phyloP scores from a whole-genome alignment of 805 yeast genomes.

The Metschnikowia bowlesiae region DNA sequence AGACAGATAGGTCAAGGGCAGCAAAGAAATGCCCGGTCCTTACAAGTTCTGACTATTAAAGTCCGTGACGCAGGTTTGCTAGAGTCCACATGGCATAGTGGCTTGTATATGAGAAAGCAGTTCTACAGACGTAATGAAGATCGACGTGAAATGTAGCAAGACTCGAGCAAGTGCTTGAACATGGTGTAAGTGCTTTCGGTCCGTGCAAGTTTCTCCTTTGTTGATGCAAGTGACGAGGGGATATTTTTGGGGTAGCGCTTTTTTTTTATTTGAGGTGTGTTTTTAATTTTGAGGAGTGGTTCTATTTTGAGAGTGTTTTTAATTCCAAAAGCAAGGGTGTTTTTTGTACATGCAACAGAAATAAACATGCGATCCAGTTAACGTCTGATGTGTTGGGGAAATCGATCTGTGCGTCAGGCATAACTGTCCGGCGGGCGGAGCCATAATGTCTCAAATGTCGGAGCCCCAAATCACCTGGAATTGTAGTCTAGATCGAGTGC shows the following conservation, averaged over 20 bases:
- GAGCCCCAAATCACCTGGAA: no score
- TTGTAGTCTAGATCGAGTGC: not conserved
- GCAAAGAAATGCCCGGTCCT: not conserved
- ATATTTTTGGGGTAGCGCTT: not conserved
- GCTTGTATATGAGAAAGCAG: not conserved
- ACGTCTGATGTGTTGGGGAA: no score
- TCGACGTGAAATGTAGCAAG: not conserved
- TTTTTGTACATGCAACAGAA: no score
- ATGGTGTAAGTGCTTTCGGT: not conserved
- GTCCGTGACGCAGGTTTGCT: not conserved
- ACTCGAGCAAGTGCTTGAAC: no score
- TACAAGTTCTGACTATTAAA: not conserved
- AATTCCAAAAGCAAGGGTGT: no score
- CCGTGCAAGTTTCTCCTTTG: not conserved
- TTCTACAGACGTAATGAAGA: not conserved
- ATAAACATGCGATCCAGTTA: no score
- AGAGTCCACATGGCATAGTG: not conserved
- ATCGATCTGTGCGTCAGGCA: no score
- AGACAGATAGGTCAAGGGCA: conserved; percentile 49
- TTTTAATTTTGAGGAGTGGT: no score
- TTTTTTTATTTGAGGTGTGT: not conserved
- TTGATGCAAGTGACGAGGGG: not conserved
- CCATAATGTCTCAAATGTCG: no score
- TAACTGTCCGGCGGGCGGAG: no score
- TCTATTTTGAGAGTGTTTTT: no score